These are phyloP conservation scores for Biscutella laevigata DNA, from an alignment of 441 rosid genomes.

Conservation along the genomic window DNA sequence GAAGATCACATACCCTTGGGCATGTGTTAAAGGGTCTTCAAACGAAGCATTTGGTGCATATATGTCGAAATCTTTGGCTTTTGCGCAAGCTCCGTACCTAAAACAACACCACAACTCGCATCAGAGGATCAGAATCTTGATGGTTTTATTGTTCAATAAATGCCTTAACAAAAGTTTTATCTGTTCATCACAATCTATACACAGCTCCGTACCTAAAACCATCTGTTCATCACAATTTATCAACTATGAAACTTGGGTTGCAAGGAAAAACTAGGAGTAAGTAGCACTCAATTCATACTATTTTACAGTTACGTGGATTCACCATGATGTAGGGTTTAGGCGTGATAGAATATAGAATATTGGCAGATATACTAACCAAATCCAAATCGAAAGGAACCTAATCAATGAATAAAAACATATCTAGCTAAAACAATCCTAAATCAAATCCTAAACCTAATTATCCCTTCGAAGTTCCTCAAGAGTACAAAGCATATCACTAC, in stretches of 20 bases:
- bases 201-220: too few species aligned
- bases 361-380: neutral
- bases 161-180: neutral
- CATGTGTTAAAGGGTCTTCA: constrained; percentile 84
- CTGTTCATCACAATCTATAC: neutral
- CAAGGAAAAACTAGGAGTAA: neutral
- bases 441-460: neutral
- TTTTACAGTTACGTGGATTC: neutral
- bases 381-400: neutral
- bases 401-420: too few species aligned
- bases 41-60: constrained; percentile 72
- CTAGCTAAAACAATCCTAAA: neutral
- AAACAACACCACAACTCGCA: constrained; percentile 1
- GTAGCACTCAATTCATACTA: neutral
- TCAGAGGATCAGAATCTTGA: neutral
- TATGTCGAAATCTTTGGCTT: constrained; percentile 58
- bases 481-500: neutral
- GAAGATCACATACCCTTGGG: constrained; percentile 50
- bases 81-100: constrained; percentile 70
- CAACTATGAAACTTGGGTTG: neutral
- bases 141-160: neutral
- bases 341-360: too few species aligned
- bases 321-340: too few species aligned
- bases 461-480: neutral
- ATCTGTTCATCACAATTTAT: neutral